Evolutionary conservation across 345 rosid species (phyloP).

Genomic region (Camelina laxa): DNA sequence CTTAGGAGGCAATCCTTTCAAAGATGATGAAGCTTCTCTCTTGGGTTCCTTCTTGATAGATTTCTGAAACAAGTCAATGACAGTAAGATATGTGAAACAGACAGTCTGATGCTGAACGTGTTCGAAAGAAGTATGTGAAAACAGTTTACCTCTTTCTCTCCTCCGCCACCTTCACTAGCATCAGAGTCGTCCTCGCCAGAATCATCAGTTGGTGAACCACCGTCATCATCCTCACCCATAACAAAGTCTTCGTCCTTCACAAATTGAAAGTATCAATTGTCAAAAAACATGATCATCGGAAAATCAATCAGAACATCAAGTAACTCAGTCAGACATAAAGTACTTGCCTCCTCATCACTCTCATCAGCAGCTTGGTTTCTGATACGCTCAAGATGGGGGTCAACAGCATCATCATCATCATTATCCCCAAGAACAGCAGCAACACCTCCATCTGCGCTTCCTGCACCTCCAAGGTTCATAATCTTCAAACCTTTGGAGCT

Average conservation of each 20-base stretch:
- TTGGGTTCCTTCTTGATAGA: constrained; percentile 65
- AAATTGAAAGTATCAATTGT: constrained; percentile 2
- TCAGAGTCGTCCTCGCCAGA: constrained; percentile 81
- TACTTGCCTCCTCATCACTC: constrained; percentile 89
- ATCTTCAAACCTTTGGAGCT: constrained; percentile 89
- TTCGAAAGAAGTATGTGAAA: constrained; percentile 10
- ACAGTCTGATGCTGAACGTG: background rate
- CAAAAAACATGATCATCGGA: constrained; percentile 22
- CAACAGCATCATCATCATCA: constrained; percentile 90
- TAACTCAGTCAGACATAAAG: constrained; percentile 2
- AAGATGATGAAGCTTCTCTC: constrained; percentile 69
- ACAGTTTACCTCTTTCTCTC: constrained; percentile 74
- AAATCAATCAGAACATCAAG: constrained; percentile 14
- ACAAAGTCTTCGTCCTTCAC: constrained; percentile 96
- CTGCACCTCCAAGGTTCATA: constrained; percentile 80
- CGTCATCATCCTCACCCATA: constrained; percentile 70
- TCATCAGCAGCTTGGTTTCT: constrained; percentile 87
- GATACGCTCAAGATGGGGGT: constrained; percentile 93
- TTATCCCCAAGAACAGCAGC: constrained; percentile 67
- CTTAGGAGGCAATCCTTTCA: constrained; percentile 62
- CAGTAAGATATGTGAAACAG: constrained; percentile 5
- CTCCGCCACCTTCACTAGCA: constrained; percentile 69
- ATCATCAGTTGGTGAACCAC: constrained; percentile 96
- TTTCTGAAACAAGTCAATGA: constrained; percentile 56
- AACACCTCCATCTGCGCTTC: constrained; percentile 61